Percentiles rank a stretch among this genome's conserved stretches.
Conservation (phyloP, 176 grass and related monocot genomes). For the Hordeum vulgare region MorexV3_pseudomolecules_assembly NC_058519.1:42438837-42439336, state of each 20-base stretch:
- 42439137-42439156: not conserved
- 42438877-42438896: not conserved
- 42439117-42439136: not conserved
- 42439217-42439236: not conserved
- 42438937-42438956: slow-evolving; percentile 1
- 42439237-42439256: not conserved
- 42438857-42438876: not conserved
- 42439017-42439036: slow-evolving; percentile 2
- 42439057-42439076: slow-evolving; percentile 6
- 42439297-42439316: not conserved
- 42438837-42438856: not conserved
- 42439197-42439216: not conserved
- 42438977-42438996: slow-evolving; percentile 24
- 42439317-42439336: not conserved
- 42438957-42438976: slow-evolving; percentile 3
- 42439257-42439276: not conserved
- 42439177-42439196: not conserved
- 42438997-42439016: slow-evolving; percentile 11
- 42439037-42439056: slow-evolving; percentile 8
- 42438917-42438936: not conserved
- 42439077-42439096: slow-evolving; percentile 16
- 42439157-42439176: not conserved
- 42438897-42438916: not conserved
- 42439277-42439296: not conserved
- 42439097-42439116: not conserved